Base-by-base conservation (phyloP, 2,329 filamentous ascomycete species). In the Cordyceps tenuipes region DNA sequence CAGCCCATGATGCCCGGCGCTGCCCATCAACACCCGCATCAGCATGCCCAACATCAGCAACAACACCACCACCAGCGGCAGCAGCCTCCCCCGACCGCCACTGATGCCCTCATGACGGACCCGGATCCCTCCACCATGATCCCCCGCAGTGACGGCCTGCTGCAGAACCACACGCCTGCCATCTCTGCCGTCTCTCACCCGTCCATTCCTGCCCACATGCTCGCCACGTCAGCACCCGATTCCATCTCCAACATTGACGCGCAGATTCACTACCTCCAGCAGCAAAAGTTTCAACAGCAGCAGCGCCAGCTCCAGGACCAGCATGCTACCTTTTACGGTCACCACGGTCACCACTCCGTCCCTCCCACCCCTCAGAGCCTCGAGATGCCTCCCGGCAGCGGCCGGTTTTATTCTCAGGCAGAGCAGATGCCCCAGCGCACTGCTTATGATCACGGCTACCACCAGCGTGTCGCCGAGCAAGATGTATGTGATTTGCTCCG, bases 291-390 rank as follows among this genome's bases (percentile, higher is more conserved):
- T 54, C 79, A 86, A 34, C 80, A 85, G 64, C 82, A 86, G 68
- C 81, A 82, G 65, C 77, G 79, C 58, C 81, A 82, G 63, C 68
- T 83, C 17, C 77, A 82, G 56, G 82, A 86, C 67, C 82, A 86
- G 63, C 80, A 78, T 50, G 77, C 73, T 13, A 79, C 79, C 59
- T 83, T 79, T 67, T 85, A 81, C 67, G 70, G 75, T 9, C 79
- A 73, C 59, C 80, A 82, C 62, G 80, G 79, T 63, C 78, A 81
- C 62, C 78, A 81, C 62, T 84, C 88, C 57, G 82, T 91, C 8
- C 90, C 90, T 6, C 89, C 89, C 2, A 94, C 90, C 15, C 90
- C 90, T 0, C 90, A 89, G 70, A 93, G 90, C 69, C 79, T 91
- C 29, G 89, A 93, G 68, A 83, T 93, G 73, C 85, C 88, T 71